These are phyloP conservation scores for Fusarium goolgardi DNA, from an alignment of 2,329 filamentous ascomycete species.

Conservation along the genomic window DNA sequence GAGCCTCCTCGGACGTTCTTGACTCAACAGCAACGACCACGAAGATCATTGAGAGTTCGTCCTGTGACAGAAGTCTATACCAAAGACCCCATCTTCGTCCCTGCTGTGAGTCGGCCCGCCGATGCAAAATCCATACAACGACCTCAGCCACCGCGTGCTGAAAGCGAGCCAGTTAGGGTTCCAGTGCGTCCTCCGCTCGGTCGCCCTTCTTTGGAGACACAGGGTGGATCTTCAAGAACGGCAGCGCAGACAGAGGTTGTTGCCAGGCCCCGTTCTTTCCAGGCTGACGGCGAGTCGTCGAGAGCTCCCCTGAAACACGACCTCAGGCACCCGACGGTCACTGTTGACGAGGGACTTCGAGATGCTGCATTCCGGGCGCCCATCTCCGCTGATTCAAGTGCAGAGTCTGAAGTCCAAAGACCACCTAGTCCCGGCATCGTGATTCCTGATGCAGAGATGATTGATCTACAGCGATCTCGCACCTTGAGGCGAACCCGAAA, in stretches of 20 bases:
- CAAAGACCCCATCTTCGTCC: slow-evolving; percentile 44
- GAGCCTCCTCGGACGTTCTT: slow-evolving; percentile 43
- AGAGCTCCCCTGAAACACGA: slow-evolving; percentile 28
- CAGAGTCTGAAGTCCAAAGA: slow-evolving; percentile 36
- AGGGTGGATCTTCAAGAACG: slow-evolving; percentile 29
- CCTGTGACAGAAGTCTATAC: slow-evolving; percentile 44
- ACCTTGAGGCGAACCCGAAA: slow-evolving; percentile 60
- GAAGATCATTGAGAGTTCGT: slow-evolving; percentile 36
- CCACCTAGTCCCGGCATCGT: slow-evolving; percentile 61
- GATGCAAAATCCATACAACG: slow-evolving; percentile 28
- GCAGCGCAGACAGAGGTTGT: neutral
- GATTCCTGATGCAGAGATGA: slow-evolving; percentile 56
- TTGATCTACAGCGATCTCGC: slow-evolving; percentile 55
- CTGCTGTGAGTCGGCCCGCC: slow-evolving; percentile 34
- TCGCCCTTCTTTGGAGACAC: slow-evolving; percentile 16
- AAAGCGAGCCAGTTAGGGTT: slow-evolving; percentile 26
- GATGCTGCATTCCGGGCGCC: slow-evolving; percentile 31
- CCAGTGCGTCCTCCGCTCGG: slow-evolving; percentile 24
- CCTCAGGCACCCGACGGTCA: slow-evolving; percentile 29
- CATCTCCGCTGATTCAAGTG: slow-evolving; percentile 3
- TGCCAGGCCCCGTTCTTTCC: slow-evolving; percentile 32
- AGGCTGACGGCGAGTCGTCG: slow-evolving; percentile 27
- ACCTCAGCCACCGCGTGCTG: slow-evolving; percentile 22
- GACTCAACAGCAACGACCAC: slow-evolving; percentile 41
- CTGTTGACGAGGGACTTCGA: slow-evolving; percentile 28